Percentiles rank a stretch among this genome's conserved stretches.
Evolutionary conservation across 352 stramenopile genomes (phyloP).

Genomic region (Phytophthora cryptogea): DNA sequence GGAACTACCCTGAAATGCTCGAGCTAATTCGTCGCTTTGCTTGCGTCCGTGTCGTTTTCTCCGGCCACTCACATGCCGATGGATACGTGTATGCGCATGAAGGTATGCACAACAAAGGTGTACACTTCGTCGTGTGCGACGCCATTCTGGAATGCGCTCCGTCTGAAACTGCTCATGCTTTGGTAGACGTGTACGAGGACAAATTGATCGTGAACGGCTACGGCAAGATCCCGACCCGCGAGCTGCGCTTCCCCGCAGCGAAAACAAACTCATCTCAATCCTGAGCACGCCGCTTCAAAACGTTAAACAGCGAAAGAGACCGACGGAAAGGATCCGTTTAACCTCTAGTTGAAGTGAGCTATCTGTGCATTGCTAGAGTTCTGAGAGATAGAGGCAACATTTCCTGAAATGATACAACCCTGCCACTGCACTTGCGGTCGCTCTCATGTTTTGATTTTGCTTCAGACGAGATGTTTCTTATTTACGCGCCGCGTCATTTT

Average conservation of each 20-base stretch:
- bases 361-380: not conserved
- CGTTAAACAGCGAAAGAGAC: slow-evolving; percentile 13
- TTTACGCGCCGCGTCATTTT: slow-evolving; percentile 32
- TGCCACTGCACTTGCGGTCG: slow-evolving; percentile 20
- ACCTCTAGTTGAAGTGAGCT: slow-evolving; percentile 14
- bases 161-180: slow-evolving; percentile 59
- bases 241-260: slow-evolving; percentile 45
- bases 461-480: slow-evolving; percentile 24
- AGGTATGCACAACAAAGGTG: slow-evolving; percentile 40
- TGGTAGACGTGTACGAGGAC: slow-evolving; percentile 62
- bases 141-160: slow-evolving; percentile 72
- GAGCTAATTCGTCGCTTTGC: slow-evolving; percentile 41
- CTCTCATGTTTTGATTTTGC: slow-evolving; percentile 30
- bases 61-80: slow-evolving; percentile 68
- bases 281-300: slow-evolving; percentile 1
- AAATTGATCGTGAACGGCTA: slow-evolving; percentile 58
- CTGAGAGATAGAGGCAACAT: slow-evolving; percentile 5
- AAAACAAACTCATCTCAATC: not conserved
- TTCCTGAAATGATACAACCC: slow-evolving; percentile 3
- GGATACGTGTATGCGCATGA: slow-evolving; percentile 49
- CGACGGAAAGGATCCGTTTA: not conserved
- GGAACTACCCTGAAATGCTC: slow-evolving; percentile 80
- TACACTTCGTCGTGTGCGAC: slow-evolving; percentile 76
- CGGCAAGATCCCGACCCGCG: slow-evolving; percentile 63
- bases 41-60: slow-evolving; percentile 72